Base-by-base conservation (phyloP, 352 stramenopile genomes). In the Globisporangium lucens region DNA sequence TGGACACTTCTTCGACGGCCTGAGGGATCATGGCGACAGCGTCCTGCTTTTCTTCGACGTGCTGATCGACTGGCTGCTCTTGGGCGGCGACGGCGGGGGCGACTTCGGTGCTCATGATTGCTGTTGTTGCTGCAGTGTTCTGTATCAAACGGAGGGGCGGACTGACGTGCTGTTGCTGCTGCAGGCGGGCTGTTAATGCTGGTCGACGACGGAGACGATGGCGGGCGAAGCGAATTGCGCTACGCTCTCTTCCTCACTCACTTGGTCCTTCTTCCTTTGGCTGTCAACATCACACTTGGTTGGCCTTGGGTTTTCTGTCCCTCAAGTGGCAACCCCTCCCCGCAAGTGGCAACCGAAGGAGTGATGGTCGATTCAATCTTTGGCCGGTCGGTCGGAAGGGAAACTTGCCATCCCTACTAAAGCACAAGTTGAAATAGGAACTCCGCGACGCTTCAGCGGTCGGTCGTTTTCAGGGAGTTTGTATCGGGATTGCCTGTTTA, bases 1-100 rank as follows among this genome's bases (percentile, higher is more conserved):
- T 87, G 65, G 80, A 75, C 51, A 85, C 71, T 22, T 88, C 79
- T 22, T 74, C 65, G 56, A 85, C 70, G 41, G 68, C 66, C 33
- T 66, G 65, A 17, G 82, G 80, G 63, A 87, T 71, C 43, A 76
- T 71, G 51, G 65, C 64, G 56, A 64, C 56, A 33, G 66, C 35
- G 53, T 77, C 67, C 57, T 71, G 65, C 46, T 69, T 69, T 35
- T 75, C 71, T 38, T 83, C 76, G 58, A 70, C 53, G 67, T 79
- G 65, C 62, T 51, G 43, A 17, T 74, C 61, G 24, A 74, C 70
- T 30, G 72, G 20, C 53, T 77, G 68, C 57, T 84, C 74, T 8
- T 74, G 68, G 51, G 62, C 66, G 51, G 60, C 65, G 29, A 36
- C 59, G 51, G 63, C 66, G 29, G 46, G 52, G 55, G 63, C 65